Base-by-base conservation (phyloP, 2,329 filamentous ascomycete species). In the Lecanoromycetidae sp. region DNA sequence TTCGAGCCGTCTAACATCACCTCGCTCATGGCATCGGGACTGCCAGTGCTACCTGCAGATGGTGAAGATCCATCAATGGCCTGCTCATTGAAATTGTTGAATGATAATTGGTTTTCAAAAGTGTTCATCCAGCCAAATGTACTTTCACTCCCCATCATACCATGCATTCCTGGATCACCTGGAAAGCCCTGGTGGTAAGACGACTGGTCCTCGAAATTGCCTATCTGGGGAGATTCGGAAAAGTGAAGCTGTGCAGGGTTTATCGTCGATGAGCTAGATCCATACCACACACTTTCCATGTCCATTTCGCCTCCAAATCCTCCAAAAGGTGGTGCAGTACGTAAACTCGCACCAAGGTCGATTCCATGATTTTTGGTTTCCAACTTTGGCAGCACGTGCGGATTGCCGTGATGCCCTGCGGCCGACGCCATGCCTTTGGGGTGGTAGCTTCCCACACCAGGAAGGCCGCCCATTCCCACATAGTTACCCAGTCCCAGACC, bases 31-130 rank as follows among this genome's bases (percentile, higher is more conserved):
- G 82, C 85, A 62, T 84, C 90, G 60, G 93, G 88, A 65, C 88
- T 96, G 50, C 85, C 86, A 35, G 86, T 94, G 68, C 90, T 96
- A 63, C 96, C 90, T 38, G 87, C 87, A 7, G 91, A 96, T 13
- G 91, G 91, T 12, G 91, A 96, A 9, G 91, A 96, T 50, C 84
- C 87, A 58, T 94, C 90, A 45, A 95, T 77, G 23, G 85, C 87
- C 55, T 80, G 82, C 57, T 94, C 87, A 58, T 82, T 83, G 46
- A 71, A 68, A 48, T 75, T 77, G 57, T 73, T 74, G 61, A 87
- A 80, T 6, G 76, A 76, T 71, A 90, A 77, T 37, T 84, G 78
- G 58, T 82, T 78, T 54, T 91, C 86, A 61, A 94, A 84, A 19
- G 83, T 83, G 50, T 81, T 81, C 66, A 80, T 77, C 87, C 87